A percentile compares a stretch with the other conserved stretches of the same genome.
Conservation (phyloP, 306 rosid species). For the Cajanus cajan region DNA sequence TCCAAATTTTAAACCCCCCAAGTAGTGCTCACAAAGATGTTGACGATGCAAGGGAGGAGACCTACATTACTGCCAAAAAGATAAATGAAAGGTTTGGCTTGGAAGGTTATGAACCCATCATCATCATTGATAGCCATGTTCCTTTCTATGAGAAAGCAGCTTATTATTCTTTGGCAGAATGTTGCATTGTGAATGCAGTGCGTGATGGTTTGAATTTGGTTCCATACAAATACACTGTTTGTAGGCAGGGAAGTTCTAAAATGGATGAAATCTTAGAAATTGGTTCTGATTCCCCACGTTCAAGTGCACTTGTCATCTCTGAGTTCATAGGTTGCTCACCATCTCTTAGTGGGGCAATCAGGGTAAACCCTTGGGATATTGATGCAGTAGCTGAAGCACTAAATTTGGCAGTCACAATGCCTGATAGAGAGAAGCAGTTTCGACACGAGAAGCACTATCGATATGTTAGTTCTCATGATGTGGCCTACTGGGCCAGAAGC, state of each 20-base stretch:
- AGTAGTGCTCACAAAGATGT: conserved; percentile 56
- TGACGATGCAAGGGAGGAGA: conserved; percentile 56
- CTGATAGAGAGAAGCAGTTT: conserved; percentile 55
- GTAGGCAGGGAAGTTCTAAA: conserved; percentile 71
- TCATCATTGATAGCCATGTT: conserved; percentile 58
- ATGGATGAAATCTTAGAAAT: conserved; percentile 48
- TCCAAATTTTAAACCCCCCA: conserved; percentile 86
- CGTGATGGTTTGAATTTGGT: conserved; percentile 88
- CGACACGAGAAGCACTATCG: conserved; percentile 82
- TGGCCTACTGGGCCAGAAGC: conserved; percentile 75
- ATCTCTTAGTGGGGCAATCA: conserved; percentile 89
- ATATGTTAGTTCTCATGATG: conserved; percentile 82
- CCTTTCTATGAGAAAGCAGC: conserved; percentile 72
- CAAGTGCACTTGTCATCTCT: conserved; percentile 75
- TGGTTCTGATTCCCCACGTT: conserved; percentile 39
- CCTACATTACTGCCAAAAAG: conserved; percentile 45
- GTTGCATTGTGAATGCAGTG: conserved; percentile 82
- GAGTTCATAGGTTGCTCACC: conserved; percentile 93
- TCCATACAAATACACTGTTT: conserved; percentile 68
- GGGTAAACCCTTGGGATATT: conserved; percentile 84
- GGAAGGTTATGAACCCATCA: conserved; percentile 68
- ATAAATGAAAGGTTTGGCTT: conserved; percentile 58
- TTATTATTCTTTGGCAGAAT: conserved; percentile 72
- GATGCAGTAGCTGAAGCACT: conserved; percentile 81
- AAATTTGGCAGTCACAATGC: conserved; percentile 55